Percentiles rank a stretch among this genome's conserved stretches.
Evolutionary conservation across 108 stramenopile species (phyloP).

Genomic region (Stephanodiscus triporus): DNA sequence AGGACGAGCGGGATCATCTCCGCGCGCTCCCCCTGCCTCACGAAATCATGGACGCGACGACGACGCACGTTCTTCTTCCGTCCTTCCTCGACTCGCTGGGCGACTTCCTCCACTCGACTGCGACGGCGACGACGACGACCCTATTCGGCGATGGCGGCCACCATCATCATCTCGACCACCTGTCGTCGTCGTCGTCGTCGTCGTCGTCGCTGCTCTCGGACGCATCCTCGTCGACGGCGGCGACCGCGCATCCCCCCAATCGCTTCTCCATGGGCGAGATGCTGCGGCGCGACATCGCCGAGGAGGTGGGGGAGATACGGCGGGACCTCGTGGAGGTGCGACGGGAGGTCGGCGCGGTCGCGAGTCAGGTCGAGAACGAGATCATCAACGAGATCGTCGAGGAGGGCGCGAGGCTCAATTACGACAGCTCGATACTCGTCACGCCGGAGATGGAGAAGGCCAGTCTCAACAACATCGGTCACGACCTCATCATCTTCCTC

Average conservation of each 20-base stretch:
- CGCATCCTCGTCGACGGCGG: slow-evolving; percentile 9
- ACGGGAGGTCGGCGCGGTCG: slow-evolving; percentile 18
- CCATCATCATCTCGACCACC: not conserved
- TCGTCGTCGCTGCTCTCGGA: slow-evolving; percentile 26
- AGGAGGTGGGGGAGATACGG: not conserved
- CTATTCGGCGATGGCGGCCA: not conserved
- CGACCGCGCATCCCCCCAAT: slow-evolving; percentile 2
- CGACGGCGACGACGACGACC: not conserved
- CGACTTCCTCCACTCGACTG: slow-evolving; percentile 15
- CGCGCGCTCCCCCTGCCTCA: slow-evolving; percentile 20
- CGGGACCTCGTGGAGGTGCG: slow-evolving; percentile 4
- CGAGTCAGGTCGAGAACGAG: slow-evolving; percentile 32
- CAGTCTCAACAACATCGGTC: slow-evolving; percentile 51
- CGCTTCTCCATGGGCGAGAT: not conserved
- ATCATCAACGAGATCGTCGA: slow-evolving; percentile 10
- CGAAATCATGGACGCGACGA: slow-evolving; percentile 1
- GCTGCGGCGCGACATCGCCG: not conserved
- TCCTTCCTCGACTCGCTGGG: slow-evolving; percentile 16
- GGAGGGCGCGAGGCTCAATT: not conserved
- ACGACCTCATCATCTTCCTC: slow-evolving; percentile 71
- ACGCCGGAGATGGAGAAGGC: slow-evolving; percentile 49
- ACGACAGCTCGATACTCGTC: slow-evolving; percentile 6
- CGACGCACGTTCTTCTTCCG: not conserved
- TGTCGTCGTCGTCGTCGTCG: not conserved
- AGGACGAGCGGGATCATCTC: no score